These are phyloP conservation scores for Calonectria multiphialidica DNA, from an alignment of 2,329 filamentous ascomycete genomes.

Conservation along the genomic window DNA sequence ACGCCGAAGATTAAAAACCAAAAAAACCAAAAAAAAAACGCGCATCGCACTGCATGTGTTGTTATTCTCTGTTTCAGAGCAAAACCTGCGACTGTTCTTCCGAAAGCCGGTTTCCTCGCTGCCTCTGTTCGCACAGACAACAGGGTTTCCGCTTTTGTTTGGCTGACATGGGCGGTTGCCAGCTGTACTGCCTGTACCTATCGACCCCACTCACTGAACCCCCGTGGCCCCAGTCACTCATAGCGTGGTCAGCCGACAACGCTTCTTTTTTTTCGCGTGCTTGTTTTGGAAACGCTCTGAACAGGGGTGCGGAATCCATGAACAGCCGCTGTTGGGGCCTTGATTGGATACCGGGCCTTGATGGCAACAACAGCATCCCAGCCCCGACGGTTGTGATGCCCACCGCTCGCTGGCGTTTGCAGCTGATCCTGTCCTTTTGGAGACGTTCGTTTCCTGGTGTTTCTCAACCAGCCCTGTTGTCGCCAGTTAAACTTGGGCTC, in stretches of 20 bases:
- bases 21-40: background rate
- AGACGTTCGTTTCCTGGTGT: constrained; percentile 21
- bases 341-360: constrained; percentile 37
- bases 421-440: constrained; percentile 38
- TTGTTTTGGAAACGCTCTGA: constrained; percentile 17
- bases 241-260: constrained; percentile 11
- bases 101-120: constrained; percentile 39
- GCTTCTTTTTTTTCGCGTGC: constrained; percentile 25
- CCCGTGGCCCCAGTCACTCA: constrained; percentile 3
- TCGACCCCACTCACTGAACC: constrained; percentile 23
- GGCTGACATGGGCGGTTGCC: constrained; percentile 36
- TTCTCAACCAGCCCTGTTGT: constrained; percentile 34
- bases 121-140: constrained; percentile 27
- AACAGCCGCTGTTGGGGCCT: constrained; percentile 15
- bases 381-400: constrained; percentile 17
- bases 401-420: constrained; percentile 28
- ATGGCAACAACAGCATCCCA: constrained; percentile 25
- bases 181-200: constrained; percentile 15
- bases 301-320: constrained; percentile 27
- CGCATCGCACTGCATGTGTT: background rate
- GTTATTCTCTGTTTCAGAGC: constrained; percentile 37
- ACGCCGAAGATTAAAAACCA: too few relatives aligned
- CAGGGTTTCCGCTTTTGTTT: constrained; percentile 30
- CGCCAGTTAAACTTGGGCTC: constrained; percentile 24
- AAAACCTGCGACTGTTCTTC: constrained; percentile 29